Percentiles rank a stretch among this genome's conserved stretches.
These are phyloP conservation scores for Phytopythium litorale DNA, from an alignment of 352 stramenopile species.

Conservation along the genomic window DNA sequence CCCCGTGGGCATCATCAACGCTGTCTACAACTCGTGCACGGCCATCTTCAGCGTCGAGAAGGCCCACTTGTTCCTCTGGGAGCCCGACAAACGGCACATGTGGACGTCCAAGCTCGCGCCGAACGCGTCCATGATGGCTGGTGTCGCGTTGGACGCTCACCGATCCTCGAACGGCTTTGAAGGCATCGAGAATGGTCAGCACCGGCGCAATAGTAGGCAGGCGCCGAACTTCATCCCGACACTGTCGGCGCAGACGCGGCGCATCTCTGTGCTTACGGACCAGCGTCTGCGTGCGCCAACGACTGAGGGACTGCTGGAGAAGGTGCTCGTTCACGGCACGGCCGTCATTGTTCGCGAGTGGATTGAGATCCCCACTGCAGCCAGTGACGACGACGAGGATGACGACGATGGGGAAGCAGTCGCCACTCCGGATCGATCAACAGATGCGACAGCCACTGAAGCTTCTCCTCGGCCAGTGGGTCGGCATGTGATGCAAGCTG, in stretches of 20 bases:
- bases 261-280: constrained; percentile 59
- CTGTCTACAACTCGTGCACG: constrained; percentile 71
- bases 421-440: background rate
- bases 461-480: constrained; percentile 2
- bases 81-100: constrained; percentile 39
- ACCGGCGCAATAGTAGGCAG: constrained; percentile 6
- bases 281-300: constrained; percentile 47
- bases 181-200: background rate
- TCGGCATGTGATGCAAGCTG: constrained; percentile 33
- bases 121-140: constrained; percentile 5
- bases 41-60: constrained; percentile 62
- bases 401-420: background rate
- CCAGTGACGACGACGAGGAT: constrained; percentile 4
- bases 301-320: constrained; percentile 53
- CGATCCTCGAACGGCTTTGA: constrained; percentile 1
- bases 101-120: constrained; percentile 69
- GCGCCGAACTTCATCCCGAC: constrained; percentile 26
- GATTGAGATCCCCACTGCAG: constrained; percentile 10
- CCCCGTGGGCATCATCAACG: constrained; percentile 71
- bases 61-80: constrained; percentile 66
- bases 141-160: background rate
- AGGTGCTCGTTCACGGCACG: constrained; percentile 42
- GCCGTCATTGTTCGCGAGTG: constrained; percentile 53
- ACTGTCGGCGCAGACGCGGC: constrained; percentile 31
- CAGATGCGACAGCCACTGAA: background rate